phyloP scores from a whole-genome alignment of 2,329 filamentous ascomycete species.

The Colletotrichum lindemuthianum region DNA sequence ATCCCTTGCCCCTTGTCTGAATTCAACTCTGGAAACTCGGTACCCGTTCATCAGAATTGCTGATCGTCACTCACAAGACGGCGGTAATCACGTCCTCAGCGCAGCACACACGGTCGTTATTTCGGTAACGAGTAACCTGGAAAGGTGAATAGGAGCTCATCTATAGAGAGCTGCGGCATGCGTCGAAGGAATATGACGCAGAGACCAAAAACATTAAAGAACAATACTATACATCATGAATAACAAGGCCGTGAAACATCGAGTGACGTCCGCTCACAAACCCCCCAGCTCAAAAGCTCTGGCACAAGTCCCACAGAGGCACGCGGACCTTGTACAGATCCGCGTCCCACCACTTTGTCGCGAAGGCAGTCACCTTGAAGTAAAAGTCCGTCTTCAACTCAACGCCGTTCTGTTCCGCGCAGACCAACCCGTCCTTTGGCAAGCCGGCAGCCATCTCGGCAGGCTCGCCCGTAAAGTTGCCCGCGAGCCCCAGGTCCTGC shows the following conservation, averaged over 20 bases:
- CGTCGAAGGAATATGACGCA: neutral
- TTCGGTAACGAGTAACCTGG: constrained; percentile 9
- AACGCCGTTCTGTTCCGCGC: constrained; percentile 39
- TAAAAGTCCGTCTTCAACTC: constrained; percentile 41
- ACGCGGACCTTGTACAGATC: constrained; percentile 38
- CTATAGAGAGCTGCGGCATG: too few species aligned
- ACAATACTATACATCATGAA: constrained; percentile 16
- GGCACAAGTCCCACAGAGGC: constrained; percentile 35
- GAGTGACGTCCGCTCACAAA: neutral
- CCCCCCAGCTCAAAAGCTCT: constrained; percentile 21
- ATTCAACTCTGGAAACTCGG: neutral
- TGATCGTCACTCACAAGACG: neutral
- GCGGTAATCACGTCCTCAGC: constrained; percentile 16
- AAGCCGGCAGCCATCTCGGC: constrained; percentile 24
- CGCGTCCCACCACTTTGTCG: constrained; percentile 41
- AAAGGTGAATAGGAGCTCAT: neutral
- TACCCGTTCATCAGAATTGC: neutral
- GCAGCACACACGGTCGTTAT: neutral
- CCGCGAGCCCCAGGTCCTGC: constrained; percentile 38
- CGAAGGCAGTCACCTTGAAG: constrained; percentile 42
- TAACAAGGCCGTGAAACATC: neutral
- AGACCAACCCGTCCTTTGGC: constrained; percentile 36
- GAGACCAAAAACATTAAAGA: neutral
- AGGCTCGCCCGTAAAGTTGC: constrained; percentile 23
- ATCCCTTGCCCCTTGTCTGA: too few species aligned